phyloP scores from a whole-genome alignment of 2,329 filamentous ascomycete genomes.

The Botrytis pseudocinerea region DNA sequence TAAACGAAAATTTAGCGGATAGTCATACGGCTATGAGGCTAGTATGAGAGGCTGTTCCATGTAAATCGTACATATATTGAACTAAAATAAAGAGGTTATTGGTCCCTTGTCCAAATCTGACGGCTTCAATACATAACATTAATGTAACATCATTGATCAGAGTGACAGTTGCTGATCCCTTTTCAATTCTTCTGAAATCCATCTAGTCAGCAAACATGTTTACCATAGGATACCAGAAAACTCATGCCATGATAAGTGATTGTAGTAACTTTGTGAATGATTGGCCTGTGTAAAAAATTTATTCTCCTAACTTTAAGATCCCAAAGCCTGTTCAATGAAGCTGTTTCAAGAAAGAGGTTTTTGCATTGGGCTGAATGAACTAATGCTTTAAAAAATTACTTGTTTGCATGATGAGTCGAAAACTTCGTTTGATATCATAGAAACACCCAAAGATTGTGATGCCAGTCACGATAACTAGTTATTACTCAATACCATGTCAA shows the following conservation, averaged over 20 bases:
- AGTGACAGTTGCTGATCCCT: background rate
- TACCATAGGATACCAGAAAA: background rate
- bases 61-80: too few species aligned
- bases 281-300: background rate
- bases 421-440: background rate
- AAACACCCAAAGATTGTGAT: background rate
- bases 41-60: too few species aligned
- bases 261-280: background rate
- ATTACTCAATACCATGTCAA: background rate
- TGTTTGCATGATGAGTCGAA: background rate
- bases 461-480: too few species aligned
- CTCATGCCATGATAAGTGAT: rapidly evolving
- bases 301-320: background rate
- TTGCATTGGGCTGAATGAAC: background rate
- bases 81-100: too few species aligned
- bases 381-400: background rate
- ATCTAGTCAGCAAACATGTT: background rate
- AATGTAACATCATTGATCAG: too few species aligned
- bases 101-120: too few species aligned
- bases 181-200: background rate
- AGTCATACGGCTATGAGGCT: too few species aligned
- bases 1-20: rapidly evolving
- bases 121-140: too few species aligned
- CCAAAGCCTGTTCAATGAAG: background rate
- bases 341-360: background rate